phyloP scores from a whole-genome alignment of 2,329 filamentous ascomycete genomes.

The Ophiostoma pallidulum region DNA sequence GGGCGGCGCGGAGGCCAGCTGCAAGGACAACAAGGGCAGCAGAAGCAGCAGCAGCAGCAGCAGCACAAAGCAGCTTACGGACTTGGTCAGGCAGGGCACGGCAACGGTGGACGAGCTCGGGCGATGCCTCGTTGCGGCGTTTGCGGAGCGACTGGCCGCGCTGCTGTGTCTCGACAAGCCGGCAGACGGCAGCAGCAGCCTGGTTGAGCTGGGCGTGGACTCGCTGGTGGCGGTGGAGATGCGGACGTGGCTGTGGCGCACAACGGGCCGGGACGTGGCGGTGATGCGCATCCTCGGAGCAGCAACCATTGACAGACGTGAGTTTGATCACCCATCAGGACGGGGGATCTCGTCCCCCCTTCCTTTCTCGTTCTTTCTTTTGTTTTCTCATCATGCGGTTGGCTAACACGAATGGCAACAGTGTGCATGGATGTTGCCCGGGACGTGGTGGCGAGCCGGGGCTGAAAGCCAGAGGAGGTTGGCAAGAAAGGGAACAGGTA shows the following conservation, averaged over 20 bases:
- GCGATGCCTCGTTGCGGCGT: conserved; percentile 19
- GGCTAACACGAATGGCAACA: too few relatives aligned
- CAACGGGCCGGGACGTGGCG: conserved; percentile 32
- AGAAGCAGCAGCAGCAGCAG: not conserved
- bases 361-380: too few relatives aligned
- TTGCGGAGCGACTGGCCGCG: conserved; percentile 23
- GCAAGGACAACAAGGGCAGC: not conserved
- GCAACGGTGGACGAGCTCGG: conserved; percentile 17
- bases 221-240: conserved; percentile 34
- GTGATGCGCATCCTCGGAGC: conserved; percentile 36
- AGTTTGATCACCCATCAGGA: too few relatives aligned
- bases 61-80: conserved; percentile 21
- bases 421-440: too few relatives aligned
- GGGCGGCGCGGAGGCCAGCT: too few relatives aligned
- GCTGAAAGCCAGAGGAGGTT: too few relatives aligned
- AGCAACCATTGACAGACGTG: conserved; percentile 20
- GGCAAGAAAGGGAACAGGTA: too few relatives aligned
- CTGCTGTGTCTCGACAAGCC: conserved; percentile 24
- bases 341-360: too few relatives aligned
- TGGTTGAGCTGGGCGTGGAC: conserved; percentile 32
- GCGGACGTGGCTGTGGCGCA: conserved; percentile 36
- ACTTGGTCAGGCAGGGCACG: conserved; percentile 8
- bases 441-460: too few relatives aligned
- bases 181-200: conserved; percentile 20
- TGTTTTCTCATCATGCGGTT: too few relatives aligned